Percentiles rank a stretch among this genome's conserved stretches.
These are phyloP conservation scores for Cytospora paraplurivora DNA, from an alignment of 2,329 filamentous ascomycete genomes.

Conservation along the genomic window DNA sequence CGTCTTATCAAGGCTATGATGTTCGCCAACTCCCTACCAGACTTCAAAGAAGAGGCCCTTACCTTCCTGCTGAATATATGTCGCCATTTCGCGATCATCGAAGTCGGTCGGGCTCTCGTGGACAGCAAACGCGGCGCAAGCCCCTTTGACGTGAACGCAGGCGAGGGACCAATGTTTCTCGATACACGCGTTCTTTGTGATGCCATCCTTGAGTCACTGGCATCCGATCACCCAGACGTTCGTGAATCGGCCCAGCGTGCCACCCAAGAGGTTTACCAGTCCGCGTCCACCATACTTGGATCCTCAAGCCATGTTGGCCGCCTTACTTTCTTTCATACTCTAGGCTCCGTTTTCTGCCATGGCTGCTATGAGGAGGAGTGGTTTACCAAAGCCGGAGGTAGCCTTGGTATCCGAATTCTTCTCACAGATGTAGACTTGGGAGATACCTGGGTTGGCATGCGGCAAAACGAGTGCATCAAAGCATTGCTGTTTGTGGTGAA, in stretches of 20 bases:
- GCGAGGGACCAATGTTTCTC: slow-evolving; percentile 84
- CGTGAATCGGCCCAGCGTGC: slow-evolving; percentile 81
- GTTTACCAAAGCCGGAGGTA: slow-evolving; percentile 96
- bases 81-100: slow-evolving; percentile 86
- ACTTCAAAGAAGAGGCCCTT: slow-evolving; percentile 75
- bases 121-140: slow-evolving; percentile 75
- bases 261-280: slow-evolving; percentile 76
- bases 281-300: slow-evolving; percentile 78
- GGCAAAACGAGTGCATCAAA: slow-evolving; percentile 84
- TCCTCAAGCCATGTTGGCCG: slow-evolving; percentile 69
- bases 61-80: slow-evolving; percentile 79
- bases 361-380: slow-evolving; percentile 97
- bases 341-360: slow-evolving; percentile 85
- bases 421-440: slow-evolving; percentile 84
- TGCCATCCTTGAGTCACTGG: slow-evolving; percentile 84
- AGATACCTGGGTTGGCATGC: slow-evolving; percentile 77
- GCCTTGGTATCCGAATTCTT: slow-evolving; percentile 84
- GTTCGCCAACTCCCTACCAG: slow-evolving; percentile 78
- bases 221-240: slow-evolving; percentile 79
- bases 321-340: slow-evolving; percentile 80
- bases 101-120: slow-evolving; percentile 82
- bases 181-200: slow-evolving; percentile 87
- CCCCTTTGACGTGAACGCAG: slow-evolving; percentile 80
- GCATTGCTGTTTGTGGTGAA: slow-evolving; percentile 98
- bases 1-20: slow-evolving; percentile 88